Evolutionary conservation across 208 protist species (phyloP).

Genomic region (Trypanosoma boissoni): DNA sequence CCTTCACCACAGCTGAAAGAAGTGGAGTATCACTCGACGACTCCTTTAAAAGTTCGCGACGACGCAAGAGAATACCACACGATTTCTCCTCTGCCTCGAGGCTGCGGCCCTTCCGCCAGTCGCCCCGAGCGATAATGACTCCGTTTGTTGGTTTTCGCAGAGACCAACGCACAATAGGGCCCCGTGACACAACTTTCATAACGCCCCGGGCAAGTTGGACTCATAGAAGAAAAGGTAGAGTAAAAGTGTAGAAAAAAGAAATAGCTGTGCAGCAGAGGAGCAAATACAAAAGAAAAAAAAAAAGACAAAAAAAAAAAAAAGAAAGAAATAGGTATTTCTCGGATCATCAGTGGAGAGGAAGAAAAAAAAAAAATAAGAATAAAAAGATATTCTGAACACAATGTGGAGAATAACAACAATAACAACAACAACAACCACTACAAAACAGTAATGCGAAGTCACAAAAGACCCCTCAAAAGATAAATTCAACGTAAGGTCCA

Average conservation of each 20-base stretch:
- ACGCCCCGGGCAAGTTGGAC: not conserved
- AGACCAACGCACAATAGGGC: conserved; percentile 28
- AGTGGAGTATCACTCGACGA: not conserved
- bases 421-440: conserved; percentile 1
- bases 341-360: not conserved
- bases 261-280: no score
- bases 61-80: conserved; percentile 45
- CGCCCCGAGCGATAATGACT: conserved; percentile 23
- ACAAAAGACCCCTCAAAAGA: no score
- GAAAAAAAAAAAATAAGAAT: conserved; percentile 18
- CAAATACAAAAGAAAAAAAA: not conserved
- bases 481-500: conserved; percentile 3
- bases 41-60: conserved; percentile 6
- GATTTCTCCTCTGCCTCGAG: conserved; percentile 47
- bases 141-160: conserved; percentile 19
- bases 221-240: not conserved
- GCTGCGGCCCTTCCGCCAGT: conserved; percentile 60
- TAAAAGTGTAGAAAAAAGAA: no score
- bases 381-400: not conserved
- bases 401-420: not conserved
- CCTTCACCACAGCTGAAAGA: conserved; percentile 59
- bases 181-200: conserved; percentile 26
- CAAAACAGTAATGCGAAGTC: no score
- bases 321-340: not conserved
- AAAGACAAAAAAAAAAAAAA: conserved; percentile 2